These are phyloP conservation scores for Euphrasia arctica DNA, from an alignment of 305 asterid species.

Conservation along the genomic window DNA sequence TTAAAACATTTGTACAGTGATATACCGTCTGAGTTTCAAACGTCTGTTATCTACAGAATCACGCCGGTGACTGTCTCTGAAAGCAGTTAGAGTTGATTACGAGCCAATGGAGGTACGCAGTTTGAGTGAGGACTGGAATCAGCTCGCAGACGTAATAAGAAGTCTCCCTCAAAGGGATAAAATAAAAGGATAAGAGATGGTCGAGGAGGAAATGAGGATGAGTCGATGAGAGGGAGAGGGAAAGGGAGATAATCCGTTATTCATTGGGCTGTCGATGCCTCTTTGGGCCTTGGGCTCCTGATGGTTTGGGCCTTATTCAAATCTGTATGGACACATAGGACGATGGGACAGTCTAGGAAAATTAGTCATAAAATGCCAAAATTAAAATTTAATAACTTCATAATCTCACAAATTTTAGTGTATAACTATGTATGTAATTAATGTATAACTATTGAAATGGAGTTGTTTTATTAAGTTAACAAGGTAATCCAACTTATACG, in stretches of 20 bases:
- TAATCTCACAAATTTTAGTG: no score
- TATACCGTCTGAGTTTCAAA: constrained; percentile 15
- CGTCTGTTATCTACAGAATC: constrained; percentile 17
- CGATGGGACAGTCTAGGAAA: no score
- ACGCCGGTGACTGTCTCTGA: neutral
- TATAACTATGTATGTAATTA: no score
- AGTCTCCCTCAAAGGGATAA: constrained; percentile 37
- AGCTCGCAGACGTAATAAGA: constrained; percentile 9
- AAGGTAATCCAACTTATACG: no score
- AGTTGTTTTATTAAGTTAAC: no score
- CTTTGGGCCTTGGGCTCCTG: constrained; percentile 2
- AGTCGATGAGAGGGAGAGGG: constrained; percentile 10
- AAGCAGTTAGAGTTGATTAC: constrained; percentile 9
- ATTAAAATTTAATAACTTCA: no score
- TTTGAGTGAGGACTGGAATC: neutral
- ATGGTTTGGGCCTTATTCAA: neutral
- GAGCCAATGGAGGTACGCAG: constrained; percentile 22
- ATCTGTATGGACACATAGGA: no score
- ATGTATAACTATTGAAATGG: no score
- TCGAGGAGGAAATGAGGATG: constrained; percentile 39
- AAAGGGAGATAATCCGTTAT: constrained; percentile 28
- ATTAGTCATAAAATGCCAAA: no score
- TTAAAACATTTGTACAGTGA: constrained; percentile 24
- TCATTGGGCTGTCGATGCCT: constrained; percentile 29
- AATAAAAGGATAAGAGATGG: constrained; percentile 61